These are phyloP conservation scores for Aspergillus asperescens DNA, from an alignment of 495 filamentous ascomycete genomes.

Conservation along the genomic window DNA sequence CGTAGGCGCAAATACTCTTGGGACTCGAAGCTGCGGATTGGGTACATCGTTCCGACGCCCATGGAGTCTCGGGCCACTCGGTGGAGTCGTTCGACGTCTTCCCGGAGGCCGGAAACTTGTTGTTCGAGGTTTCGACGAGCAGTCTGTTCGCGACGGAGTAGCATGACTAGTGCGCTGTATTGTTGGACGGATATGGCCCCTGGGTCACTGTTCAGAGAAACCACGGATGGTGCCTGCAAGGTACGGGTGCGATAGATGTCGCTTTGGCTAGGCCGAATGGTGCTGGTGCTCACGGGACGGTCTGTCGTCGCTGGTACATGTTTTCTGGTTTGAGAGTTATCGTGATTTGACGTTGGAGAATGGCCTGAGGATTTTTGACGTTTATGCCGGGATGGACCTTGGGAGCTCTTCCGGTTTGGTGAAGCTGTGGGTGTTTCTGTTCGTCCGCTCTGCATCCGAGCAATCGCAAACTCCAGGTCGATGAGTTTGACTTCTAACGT, in stretches of 20 bases:
- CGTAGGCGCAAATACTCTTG: slow-evolving; percentile 33
- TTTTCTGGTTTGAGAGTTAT: slow-evolving; percentile 5
- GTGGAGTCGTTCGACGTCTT: slow-evolving; percentile 44
- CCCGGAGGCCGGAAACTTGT: slow-evolving; percentile 47
- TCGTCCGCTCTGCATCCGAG: slow-evolving; percentile 43
- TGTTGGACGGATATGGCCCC: slow-evolving; percentile 50
- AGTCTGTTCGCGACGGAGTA: slow-evolving; percentile 51
- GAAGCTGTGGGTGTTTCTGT: slow-evolving; percentile 18
- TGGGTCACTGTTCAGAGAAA: slow-evolving; percentile 27
- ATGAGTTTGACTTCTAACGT: slow-evolving; percentile 53
- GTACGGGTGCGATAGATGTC: slow-evolving; percentile 23
- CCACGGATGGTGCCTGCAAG: slow-evolving; percentile 30
- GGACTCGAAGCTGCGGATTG: slow-evolving; percentile 32
- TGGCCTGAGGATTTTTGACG: slow-evolving; percentile 23
- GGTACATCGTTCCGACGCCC: slow-evolving; percentile 35
- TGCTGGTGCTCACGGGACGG: slow-evolving; percentile 38
- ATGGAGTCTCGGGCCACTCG: slow-evolving; percentile 32
- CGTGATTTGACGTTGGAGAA: slow-evolving; percentile 17
- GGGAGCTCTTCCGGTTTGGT: slow-evolving; percentile 16
- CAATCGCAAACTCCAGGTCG: slow-evolving; percentile 52
- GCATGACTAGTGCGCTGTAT: slow-evolving; percentile 50
- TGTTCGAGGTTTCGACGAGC: slow-evolving; percentile 50
- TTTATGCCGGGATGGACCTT: slow-evolving; percentile 15
- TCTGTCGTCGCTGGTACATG: slow-evolving; percentile 14
- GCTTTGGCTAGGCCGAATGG: slow-evolving; percentile 32